A percentile compares a stretch with the other conserved stretches of the same genome.
These are phyloP conservation scores for Paraphoma sp. DNA, from an alignment of 2,329 filamentous ascomycete genomes.

Conservation along the genomic window DNA sequence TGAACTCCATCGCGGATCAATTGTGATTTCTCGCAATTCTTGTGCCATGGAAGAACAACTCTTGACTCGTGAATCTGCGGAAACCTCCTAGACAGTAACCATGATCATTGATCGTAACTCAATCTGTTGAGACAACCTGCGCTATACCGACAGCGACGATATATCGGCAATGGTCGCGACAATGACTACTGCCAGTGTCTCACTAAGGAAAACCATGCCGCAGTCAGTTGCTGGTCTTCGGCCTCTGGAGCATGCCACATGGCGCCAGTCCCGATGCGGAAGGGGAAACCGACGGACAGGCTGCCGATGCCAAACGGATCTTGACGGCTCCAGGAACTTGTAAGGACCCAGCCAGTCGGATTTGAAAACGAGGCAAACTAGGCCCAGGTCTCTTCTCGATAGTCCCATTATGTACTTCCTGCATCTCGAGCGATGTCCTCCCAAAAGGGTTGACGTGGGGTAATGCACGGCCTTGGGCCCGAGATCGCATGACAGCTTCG, in stretches of 20 bases:
- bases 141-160: not conserved
- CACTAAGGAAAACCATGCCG: not conserved
- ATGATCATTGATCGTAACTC: too few relatives aligned
- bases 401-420: too few relatives aligned
- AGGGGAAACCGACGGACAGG: not conserved
- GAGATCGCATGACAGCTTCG: not conserved
- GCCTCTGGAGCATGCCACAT: too few relatives aligned
- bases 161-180: not conserved
- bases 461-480: not conserved
- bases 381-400: too few relatives aligned
- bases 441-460: too few relatives aligned
- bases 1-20: constrained; percentile 3
- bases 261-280: not conserved
- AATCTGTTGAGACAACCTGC: too few relatives aligned
- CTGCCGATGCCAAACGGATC: not conserved
- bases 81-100: too few relatives aligned
- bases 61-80: too few relatives aligned
- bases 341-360: not conserved
- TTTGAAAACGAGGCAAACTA: not conserved
- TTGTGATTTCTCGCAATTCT: constrained; percentile 6
- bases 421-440: too few relatives aligned
- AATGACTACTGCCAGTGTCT: not conserved
- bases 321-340: too few relatives aligned
- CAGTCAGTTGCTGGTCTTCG: not conserved
- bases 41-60: constrained; percentile 12